Percentiles rank a stretch among this genome's conserved stretches.
Evolutionary conservation across 176 grass and related monocot genomes (phyloP).

Genomic region (Aegilops longissima): DNA sequence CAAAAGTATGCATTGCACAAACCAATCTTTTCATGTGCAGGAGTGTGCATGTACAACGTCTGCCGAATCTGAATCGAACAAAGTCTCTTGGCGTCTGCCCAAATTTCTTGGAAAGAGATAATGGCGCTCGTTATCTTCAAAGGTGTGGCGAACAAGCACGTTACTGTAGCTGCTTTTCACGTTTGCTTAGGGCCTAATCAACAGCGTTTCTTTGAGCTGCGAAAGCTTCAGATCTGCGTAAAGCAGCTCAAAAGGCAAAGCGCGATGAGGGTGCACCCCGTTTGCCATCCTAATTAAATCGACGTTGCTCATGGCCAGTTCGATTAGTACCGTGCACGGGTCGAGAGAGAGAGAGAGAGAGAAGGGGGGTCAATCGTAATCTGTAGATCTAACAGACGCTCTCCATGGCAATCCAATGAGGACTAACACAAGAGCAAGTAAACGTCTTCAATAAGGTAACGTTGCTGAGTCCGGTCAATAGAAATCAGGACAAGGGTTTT

Average conservation of each 20-base stretch:
- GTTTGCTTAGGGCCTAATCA: constrained; percentile 52
- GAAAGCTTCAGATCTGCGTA: constrained; percentile 52
- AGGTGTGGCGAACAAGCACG: constrained; percentile 29
- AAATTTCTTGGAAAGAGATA: not conserved
- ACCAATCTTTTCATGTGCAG: not conserved
- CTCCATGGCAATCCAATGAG: too few relatives aligned
- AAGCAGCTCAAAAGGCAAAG: constrained; percentile 41
- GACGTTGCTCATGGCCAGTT: too few relatives aligned
- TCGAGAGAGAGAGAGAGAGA: too few relatives aligned
- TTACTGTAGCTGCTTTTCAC: not conserved
- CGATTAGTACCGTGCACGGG: too few relatives aligned
- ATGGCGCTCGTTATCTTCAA: not conserved
- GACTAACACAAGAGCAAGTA: too few relatives aligned
- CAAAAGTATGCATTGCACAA: not conserved
- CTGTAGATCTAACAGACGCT: too few relatives aligned
- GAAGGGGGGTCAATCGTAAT: too few relatives aligned
- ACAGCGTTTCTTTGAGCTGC: not conserved
- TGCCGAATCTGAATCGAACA: not conserved
- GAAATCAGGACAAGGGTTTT: too few relatives aligned
- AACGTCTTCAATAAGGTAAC: too few relatives aligned
- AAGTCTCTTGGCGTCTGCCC: not conserved
- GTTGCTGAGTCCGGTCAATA: too few relatives aligned
- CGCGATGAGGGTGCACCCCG: not conserved
- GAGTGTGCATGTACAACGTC: not conserved
- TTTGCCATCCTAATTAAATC: not conserved